phyloP scores from a whole-genome alignment of 306 rosid genomes.

The Sesbania bispinosa region DNA sequence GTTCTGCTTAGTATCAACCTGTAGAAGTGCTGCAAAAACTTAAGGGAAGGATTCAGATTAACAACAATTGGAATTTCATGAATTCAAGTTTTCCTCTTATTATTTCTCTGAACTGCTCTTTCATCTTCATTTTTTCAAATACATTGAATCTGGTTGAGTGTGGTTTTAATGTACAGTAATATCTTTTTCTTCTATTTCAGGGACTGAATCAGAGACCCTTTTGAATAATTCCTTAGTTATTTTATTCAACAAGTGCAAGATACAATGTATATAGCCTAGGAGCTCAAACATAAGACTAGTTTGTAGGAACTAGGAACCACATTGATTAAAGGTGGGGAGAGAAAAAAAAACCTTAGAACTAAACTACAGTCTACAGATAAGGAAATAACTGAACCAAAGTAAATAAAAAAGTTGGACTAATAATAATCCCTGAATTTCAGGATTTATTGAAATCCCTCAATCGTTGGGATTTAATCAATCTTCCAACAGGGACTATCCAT shows the following conservation, averaged over 20 bases:
- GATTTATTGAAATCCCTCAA: not conserved
- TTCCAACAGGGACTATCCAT: not conserved
- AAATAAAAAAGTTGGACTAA: not conserved
- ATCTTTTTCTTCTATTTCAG: not conserved
- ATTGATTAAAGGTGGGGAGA: no score
- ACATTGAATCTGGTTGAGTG: not conserved
- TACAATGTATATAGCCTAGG: not conserved
- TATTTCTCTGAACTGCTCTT: not conserved
- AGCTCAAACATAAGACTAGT: not conserved
- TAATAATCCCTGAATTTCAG: not conserved
- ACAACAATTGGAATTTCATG: not conserved
- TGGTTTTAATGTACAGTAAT: not conserved
- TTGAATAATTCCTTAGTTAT: not conserved
- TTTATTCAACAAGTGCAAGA: not conserved
- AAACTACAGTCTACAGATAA: not conserved
- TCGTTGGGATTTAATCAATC: not conserved
- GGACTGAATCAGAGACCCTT: not conserved
- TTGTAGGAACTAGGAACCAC: no score
- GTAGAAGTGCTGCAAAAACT: not conserved
- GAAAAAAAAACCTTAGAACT: not conserved
- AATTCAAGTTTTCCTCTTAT: not conserved
- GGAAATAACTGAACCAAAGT: not conserved
- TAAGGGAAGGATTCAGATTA: not conserved
- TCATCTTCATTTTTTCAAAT: not conserved
- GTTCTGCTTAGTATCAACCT: not conserved